phyloP scores from a whole-genome alignment of 768 basidiomycete species.

The Lepiota venenata region DNA sequence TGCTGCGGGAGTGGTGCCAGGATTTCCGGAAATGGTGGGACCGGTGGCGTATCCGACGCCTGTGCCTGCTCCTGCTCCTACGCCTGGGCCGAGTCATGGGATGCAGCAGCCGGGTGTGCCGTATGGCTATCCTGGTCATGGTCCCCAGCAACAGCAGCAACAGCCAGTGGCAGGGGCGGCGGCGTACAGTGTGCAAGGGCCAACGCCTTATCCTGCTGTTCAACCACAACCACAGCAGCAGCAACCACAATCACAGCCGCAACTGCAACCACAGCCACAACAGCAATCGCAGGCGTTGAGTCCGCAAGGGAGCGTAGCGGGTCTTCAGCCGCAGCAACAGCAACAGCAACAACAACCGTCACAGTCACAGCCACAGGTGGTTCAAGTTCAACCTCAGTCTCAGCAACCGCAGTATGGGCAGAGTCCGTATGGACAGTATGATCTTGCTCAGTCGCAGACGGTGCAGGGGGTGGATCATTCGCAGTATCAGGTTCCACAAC shows the following conservation, averaged over 20 bases:
- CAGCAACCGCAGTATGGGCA: slow-evolving; percentile 16
- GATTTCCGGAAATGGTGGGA: too few relatives aligned
- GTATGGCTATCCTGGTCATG: slow-evolving; percentile 3
- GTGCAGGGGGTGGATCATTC: neutral
- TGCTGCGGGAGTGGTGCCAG: too few relatives aligned
- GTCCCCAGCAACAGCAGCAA: neutral
- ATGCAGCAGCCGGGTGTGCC: slow-evolving; percentile 1
- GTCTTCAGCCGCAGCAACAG: slow-evolving; percentile 1
- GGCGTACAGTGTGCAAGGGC: slow-evolving; percentile 36
- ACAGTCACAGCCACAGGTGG: neutral
- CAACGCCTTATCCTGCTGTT: slow-evolving; percentile 34
- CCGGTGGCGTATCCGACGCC: too few relatives aligned
- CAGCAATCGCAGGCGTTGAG: neutral
- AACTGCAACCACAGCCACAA: slow-evolving; percentile 5
- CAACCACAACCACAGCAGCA: slow-evolving; percentile 16
- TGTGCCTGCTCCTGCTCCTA: neutral
- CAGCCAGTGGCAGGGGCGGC: slow-evolving; percentile 12
- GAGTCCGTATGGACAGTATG: neutral
- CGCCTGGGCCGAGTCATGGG: slow-evolving; percentile 9
- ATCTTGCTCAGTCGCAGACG: neutral
- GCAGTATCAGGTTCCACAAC: neutral
- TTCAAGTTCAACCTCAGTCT: neutral
- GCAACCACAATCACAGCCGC: slow-evolving; percentile 15
- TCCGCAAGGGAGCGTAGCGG: neutral
- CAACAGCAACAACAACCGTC: slow-evolving; percentile 10